phyloP scores from a whole-genome alignment of 495 filamentous ascomycete species.

The Hypoxylon lienhwacheense region DNA sequence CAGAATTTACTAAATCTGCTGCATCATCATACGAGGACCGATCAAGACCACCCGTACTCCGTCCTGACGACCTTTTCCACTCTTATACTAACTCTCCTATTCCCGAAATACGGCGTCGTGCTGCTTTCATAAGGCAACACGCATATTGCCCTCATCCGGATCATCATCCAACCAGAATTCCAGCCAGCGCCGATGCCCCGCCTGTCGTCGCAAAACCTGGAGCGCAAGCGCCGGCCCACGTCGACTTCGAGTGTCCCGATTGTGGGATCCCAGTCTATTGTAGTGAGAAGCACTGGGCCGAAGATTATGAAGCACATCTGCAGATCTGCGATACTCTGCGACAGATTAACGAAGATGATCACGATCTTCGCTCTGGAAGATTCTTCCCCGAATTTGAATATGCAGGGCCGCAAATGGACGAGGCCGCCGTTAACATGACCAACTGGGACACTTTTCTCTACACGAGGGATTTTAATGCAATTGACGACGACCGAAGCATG shows the following conservation, averaged over 20 bases:
- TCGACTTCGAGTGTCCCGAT: conserved; percentile 92
- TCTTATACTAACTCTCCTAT: conserved; percentile 84
- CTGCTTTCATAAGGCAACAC: conserved; percentile 85
- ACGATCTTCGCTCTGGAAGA: conserved; percentile 86
- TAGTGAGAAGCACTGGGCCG: conserved; percentile 88
- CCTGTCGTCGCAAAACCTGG: conserved; percentile 49
- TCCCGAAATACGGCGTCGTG: conserved; percentile 78
- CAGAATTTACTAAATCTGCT: no score
- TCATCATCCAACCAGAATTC: conserved; percentile 69
- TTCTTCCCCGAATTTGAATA: conserved; percentile 95
- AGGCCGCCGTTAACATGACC: conserved; percentile 91
- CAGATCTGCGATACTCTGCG: conserved; percentile 88
- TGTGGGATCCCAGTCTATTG: conserved; percentile 95
- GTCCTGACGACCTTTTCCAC: conserved; percentile 88
- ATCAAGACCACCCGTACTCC: conserved; percentile 57
- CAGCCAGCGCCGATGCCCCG: conserved; percentile 62
- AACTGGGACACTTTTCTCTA: conserved; percentile 98
- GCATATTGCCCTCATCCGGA: conserved; percentile 88
- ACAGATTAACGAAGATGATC: conserved; percentile 97
- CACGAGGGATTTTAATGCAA: conserved; percentile 80
- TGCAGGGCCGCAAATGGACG: conserved; percentile 84
- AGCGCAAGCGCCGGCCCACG: conserved; percentile 67
- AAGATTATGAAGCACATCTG: conserved; percentile 89
- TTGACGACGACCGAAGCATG: conserved; percentile 84
- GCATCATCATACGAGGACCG: conserved; percentile 31